Conservation (phyloP, 257 asterid genomes). For the Solanum acaule region DNA sequence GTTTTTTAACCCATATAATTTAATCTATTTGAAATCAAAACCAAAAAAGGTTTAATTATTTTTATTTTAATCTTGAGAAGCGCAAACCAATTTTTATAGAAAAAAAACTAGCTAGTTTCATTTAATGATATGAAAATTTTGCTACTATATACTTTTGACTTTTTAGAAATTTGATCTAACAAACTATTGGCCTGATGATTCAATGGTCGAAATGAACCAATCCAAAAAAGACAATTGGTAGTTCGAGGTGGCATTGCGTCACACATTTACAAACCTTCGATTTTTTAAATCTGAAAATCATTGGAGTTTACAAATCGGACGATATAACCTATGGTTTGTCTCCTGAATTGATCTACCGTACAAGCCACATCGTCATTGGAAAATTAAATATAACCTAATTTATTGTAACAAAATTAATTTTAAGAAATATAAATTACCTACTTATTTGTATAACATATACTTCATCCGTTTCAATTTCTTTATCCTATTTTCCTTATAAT, state of each 20-base stretch:
- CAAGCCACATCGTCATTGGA: not conserved
- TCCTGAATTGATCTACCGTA: not conserved
- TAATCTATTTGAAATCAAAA: too few relatives aligned
- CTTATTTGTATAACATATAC: too few relatives aligned
- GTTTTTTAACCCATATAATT: too few relatives aligned
- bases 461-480: too few relatives aligned
- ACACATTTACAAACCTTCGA: not conserved
- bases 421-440: not conserved
- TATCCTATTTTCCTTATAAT: not conserved
- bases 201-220: not conserved
- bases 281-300: not conserved
- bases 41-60: too few relatives aligned
- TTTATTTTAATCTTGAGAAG: too few relatives aligned
- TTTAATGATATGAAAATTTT: not conserved
- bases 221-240: not conserved
- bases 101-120: not conserved
- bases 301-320: not conserved
- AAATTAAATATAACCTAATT: not conserved
- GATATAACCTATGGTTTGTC: not conserved
- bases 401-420: not conserved
- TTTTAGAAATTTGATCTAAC: not conserved
- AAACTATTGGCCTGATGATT: too few relatives aligned
- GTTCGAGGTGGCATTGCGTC: not conserved
- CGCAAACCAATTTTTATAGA: too few relatives aligned
- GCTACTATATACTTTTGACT: rapidly evolving